These are phyloP conservation scores for Xylaria bambusicola DNA, from an alignment of 495 filamentous ascomycete species.

Conservation along the genomic window DNA sequence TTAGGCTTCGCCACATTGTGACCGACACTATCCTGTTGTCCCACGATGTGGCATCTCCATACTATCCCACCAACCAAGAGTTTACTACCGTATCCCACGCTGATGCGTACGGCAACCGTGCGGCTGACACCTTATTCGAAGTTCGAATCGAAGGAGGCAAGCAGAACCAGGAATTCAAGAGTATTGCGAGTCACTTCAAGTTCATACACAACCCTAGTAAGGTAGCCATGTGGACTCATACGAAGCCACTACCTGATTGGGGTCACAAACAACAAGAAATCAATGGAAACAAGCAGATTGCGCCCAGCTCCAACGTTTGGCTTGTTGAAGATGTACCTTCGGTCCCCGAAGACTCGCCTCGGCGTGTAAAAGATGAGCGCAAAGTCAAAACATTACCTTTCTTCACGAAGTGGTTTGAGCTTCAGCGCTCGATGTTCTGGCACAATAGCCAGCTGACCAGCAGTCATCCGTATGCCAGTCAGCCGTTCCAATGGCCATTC, in stretches of 20 bases:
- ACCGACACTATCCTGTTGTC: slow-evolving; percentile 87
- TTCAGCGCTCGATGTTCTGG: slow-evolving; percentile 98
- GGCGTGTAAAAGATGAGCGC: slow-evolving; percentile 68
- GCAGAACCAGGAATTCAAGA: slow-evolving; percentile 78
- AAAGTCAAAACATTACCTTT: slow-evolving; percentile 84
- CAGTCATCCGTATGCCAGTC: slow-evolving; percentile 92
- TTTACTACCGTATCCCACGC: slow-evolving; percentile 82
- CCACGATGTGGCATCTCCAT: slow-evolving; percentile 98
- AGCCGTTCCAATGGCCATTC: slow-evolving; percentile 98
- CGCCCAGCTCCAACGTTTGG: slow-evolving; percentile 91
- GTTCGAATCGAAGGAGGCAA: slow-evolving; percentile 88
- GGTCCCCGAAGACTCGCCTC: slow-evolving; percentile 65
- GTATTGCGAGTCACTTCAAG: slow-evolving; percentile 89
- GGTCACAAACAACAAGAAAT: slow-evolving; percentile 96
- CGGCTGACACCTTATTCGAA: slow-evolving; percentile 92
- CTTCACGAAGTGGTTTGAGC: slow-evolving; percentile 91
- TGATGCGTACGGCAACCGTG: slow-evolving; percentile 72
- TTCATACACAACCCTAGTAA: slow-evolving; percentile 89
- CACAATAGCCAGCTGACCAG: slow-evolving; percentile 98
- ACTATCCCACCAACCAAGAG: slow-evolving; percentile 96
- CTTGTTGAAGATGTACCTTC: slow-evolving; percentile 87
- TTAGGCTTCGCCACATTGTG: slow-evolving; percentile 83
- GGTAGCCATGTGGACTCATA: slow-evolving; percentile 98
- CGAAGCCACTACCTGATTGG: slow-evolving; percentile 92
- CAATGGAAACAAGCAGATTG: slow-evolving; percentile 97